Conservation (phyloP, 805 yeast species). For the Ogataea nonfermentans region DNA sequence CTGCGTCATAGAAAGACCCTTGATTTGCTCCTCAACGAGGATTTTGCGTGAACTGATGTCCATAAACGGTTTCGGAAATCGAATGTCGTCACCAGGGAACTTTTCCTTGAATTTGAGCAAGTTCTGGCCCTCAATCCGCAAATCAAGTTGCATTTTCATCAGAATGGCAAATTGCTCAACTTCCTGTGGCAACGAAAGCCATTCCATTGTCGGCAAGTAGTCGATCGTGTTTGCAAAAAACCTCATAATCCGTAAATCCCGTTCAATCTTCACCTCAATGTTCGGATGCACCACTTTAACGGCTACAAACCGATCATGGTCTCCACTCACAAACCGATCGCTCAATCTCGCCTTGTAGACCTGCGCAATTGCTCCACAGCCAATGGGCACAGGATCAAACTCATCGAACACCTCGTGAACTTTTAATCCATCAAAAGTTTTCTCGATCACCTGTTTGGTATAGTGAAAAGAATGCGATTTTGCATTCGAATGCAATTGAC, state of each 20-base stretch:
- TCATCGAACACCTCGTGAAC: conserved; percentile 81
- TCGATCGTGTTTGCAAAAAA: conserved; percentile 74
- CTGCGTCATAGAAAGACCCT: conserved; percentile 79
- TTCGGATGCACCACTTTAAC: conserved; percentile 91
- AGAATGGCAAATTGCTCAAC: conserved; percentile 82
- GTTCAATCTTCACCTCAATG: conserved; percentile 64
- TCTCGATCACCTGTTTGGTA: conserved; percentile 57
- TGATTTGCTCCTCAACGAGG: conserved; percentile 79
- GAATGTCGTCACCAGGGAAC: conserved; percentile 59
- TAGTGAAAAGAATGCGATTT: conserved; percentile 62
- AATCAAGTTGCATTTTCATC: conserved; percentile 86
- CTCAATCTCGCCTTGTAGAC: conserved; percentile 76
- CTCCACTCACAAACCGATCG: conserved; percentile 35
- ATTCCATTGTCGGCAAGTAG: conserved; percentile 89
- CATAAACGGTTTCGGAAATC: conserved; percentile 77
- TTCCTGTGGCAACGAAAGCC: conserved; percentile 94
- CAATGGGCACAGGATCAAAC: conserved; percentile 73
- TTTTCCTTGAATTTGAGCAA: conserved; percentile 68
- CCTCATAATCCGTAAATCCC: conserved; percentile 83
- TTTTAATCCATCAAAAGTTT: conserved; percentile 50
- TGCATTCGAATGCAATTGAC: conserved; percentile 79
- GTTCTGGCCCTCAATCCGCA: conserved; percentile 86
- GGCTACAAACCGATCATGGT: conserved; percentile 65
- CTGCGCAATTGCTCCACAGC: conserved; percentile 99
- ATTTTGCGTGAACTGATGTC: conserved; percentile 65